These are phyloP conservation scores for Cenchrus fungigraminus DNA, from an alignment of 176 grass and related monocot genomes.

Conservation along the genomic window DNA sequence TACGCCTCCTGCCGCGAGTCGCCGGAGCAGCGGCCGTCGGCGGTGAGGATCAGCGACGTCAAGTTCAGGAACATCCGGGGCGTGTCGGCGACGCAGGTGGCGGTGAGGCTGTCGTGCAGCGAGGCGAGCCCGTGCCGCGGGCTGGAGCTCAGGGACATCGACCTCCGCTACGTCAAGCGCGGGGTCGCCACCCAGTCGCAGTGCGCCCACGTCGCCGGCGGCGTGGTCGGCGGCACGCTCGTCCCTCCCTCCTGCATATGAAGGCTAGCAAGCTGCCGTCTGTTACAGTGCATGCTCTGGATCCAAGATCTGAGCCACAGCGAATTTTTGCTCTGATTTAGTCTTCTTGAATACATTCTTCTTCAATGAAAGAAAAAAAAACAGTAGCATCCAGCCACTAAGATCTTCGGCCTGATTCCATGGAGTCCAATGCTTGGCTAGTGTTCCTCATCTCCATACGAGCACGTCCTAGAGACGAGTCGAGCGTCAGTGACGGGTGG, in stretches of 20 bases:
- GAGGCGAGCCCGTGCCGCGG: conserved; percentile 44
- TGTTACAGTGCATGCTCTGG: neutral
- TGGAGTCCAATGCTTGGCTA: neutral
- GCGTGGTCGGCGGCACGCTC: conserved; percentile 45
- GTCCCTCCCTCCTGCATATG: conserved; percentile 51
- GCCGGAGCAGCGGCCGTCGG: conserved; percentile 40
- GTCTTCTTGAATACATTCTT: no score
- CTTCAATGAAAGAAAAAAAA: neutral
- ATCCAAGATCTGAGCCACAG: neutral
- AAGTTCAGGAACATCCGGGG: conserved; percentile 67
- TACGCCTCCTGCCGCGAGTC: conserved; percentile 41
- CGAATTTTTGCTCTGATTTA: neutral
- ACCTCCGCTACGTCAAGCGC: conserved; percentile 51
- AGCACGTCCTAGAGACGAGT: neutral
- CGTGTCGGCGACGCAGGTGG: conserved; percentile 49
- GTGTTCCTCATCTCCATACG: neutral
- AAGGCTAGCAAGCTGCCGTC: neutral
- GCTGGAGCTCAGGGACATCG: conserved; percentile 63
- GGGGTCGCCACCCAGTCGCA: conserved; percentile 43
- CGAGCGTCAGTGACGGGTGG: conserved; percentile 3
- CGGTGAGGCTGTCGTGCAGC: conserved; percentile 63
- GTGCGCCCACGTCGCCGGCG: conserved; percentile 51
- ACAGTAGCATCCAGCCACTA: neutral
- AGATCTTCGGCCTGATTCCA: conserved; percentile 4
- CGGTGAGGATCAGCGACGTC: conserved; percentile 56